Percentiles rank a stretch among this genome's conserved stretches.
Conservation (phyloP, 352 stramenopile genomes). For the Pythium inflatum region DNA sequence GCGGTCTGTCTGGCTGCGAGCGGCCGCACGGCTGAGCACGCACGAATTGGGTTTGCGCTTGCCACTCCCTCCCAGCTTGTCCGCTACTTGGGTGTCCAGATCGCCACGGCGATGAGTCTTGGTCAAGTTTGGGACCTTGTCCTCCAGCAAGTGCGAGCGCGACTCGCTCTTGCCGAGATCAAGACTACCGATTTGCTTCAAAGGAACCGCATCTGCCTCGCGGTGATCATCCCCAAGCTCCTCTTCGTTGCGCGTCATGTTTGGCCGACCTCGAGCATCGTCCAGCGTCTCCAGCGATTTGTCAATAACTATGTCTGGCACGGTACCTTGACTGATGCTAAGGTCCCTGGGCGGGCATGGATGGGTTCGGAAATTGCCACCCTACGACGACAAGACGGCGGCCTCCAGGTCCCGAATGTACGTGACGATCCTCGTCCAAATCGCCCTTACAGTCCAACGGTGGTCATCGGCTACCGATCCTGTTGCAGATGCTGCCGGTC, state of each 20-base stretch:
- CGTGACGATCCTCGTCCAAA: background rate
- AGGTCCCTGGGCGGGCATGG: background rate
- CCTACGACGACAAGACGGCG: background rate
- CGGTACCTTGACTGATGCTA: background rate
- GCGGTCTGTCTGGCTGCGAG: background rate
- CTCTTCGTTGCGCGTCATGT: constrained; percentile 13
- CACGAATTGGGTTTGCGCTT: background rate
- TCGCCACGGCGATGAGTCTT: background rate
- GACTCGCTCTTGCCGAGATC: background rate
- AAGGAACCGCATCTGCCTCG: constrained; percentile 3
- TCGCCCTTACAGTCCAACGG: background rate
- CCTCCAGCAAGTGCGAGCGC: background rate
- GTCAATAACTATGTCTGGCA: background rate
- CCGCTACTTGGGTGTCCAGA: constrained; percentile 4
- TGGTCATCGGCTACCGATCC: background rate
- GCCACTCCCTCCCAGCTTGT: background rate
- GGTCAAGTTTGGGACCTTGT: background rate
- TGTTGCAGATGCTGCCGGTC: no score
- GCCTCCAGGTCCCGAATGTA: background rate
- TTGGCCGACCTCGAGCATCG: background rate
- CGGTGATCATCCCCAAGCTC: constrained; percentile 5
- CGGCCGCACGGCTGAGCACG: background rate
- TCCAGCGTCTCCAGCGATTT: background rate
- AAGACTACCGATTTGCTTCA: constrained; percentile 20
- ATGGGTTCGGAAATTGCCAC: background rate